These are phyloP conservation scores for Vishniacozyma victoriae DNA, from an alignment of 768 basidiomycete species.

Conservation along the genomic window DNA sequence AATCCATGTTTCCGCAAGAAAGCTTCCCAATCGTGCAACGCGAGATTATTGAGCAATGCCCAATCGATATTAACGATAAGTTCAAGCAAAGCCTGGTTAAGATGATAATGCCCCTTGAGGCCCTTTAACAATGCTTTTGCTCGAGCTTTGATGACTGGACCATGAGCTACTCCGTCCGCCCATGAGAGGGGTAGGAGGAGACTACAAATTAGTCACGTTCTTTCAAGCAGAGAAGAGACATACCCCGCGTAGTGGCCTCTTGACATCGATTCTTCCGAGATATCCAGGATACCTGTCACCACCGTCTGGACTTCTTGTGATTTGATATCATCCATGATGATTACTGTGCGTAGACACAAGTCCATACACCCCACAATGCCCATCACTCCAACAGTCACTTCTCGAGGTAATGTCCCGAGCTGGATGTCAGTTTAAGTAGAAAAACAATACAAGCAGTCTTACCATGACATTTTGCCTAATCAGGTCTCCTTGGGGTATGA, in stretches of 20 bases:
- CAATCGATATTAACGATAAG: no score
- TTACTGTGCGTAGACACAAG: neutral
- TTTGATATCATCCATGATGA: neutral
- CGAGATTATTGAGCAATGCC: no score
- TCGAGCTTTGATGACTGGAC: no score
- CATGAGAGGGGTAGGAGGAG: no score
- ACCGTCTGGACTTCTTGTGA: neutral
- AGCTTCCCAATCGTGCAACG: no score
- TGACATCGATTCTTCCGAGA: slow-evolving; percentile 8
- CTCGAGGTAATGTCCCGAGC: neutral
- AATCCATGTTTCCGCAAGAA: no score
- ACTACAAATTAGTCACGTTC: no score
- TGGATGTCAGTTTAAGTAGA: neutral
- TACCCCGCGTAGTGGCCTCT: slow-evolving; percentile 7
- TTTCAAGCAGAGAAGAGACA: neutral
- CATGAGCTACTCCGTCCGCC: no score
- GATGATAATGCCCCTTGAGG: no score
- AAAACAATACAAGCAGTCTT: neutral
- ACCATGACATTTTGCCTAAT: neutral
- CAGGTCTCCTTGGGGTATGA: neutral
- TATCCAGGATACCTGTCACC: slow-evolving; percentile 3
- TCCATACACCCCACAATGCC: no score
- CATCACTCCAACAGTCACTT: neutral
- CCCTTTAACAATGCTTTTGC: no score
- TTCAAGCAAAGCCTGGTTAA: no score